Base-by-base conservation (phyloP, 768 basidiomycete genomes). In the Pisolithus microcarpus region DNA sequence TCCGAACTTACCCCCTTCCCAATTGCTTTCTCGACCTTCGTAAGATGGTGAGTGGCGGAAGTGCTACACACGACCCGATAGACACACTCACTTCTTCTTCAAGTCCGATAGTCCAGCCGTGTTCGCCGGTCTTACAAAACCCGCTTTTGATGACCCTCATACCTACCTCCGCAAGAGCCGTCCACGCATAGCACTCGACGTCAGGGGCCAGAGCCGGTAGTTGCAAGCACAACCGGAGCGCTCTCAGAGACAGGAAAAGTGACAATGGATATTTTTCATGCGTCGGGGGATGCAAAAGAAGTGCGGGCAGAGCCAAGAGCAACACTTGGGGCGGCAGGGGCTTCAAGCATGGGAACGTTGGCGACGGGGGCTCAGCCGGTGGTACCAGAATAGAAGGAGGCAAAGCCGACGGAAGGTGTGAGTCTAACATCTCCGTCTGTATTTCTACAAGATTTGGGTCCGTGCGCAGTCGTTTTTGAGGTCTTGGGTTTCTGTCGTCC, bases 161-260 rank as follows among this genome's bases (percentile, higher is more conserved):
- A 3, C 85, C 87, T 1, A 86, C 58, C 63, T 90, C 87, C 0
- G 80, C 86, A 0, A 89, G 56, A 9, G 77, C 76, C 1, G 81
- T 80, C 80, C 83, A 87, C 1, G 85, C 85, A 7, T 80, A 71
- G 60, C 85, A 88, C 58, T 88, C 86, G 8, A 82, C 62, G 46
- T 77, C 75, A 5, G 75, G 73, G 5, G 80, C 75, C 1, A 88
- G 69, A 11, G 73, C 70, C 3, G 71, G 68, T 0, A 80, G 55
- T 0, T 66, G 56, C 11, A 87, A 70, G 61, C 82, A 85, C 56
- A 72, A 75, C 40, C 77, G 67, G 9, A 88, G 60, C 0, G 87
- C 79, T 42, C 72, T 62, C 1, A 80, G 61, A 0, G 86, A 82
- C 5, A 86, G 57, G 21, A 70, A 71, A 1, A 87, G 70, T 0